Evolutionary conservation across 345 rosid species (phyloP).

Genomic region (Brassica napus): DNA sequence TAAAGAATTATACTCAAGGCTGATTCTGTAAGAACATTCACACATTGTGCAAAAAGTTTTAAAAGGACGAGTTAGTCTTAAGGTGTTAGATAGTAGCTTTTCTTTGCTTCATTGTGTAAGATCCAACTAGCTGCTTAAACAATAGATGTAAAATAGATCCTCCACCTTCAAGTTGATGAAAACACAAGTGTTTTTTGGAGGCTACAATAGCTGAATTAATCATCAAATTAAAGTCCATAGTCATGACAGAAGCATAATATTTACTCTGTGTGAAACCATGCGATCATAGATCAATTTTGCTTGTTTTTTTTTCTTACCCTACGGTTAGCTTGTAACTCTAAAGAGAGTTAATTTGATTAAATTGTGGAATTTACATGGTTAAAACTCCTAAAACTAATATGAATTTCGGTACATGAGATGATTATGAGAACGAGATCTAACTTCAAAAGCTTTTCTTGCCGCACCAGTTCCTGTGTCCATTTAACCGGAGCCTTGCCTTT

Average conservation of each 20-base stretch:
- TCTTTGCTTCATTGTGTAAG: not conserved
- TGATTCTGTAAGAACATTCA: not conserved
- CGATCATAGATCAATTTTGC: not conserved
- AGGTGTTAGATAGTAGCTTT: not conserved
- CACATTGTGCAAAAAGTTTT: not conserved
- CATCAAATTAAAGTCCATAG: not conserved
- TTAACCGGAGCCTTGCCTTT: slow-evolving; percentile 58
- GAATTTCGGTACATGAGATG: not conserved
- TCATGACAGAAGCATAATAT: not conserved
- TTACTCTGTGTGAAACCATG: not conserved
- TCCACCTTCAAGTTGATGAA: not conserved
- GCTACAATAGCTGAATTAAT: not conserved
- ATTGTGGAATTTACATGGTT: slow-evolving; percentile 7
- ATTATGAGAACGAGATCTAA: not conserved
- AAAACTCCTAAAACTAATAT: not conserved
- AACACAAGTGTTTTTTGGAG: not conserved
- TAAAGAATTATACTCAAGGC: not conserved
- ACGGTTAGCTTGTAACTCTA: not conserved
- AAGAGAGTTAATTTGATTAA: not conserved
- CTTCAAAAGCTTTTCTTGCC: slow-evolving; percentile 44
- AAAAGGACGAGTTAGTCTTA: not conserved
- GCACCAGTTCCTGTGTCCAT: slow-evolving; percentile 73
- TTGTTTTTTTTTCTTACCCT: not conserved
- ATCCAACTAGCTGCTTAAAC: not conserved
- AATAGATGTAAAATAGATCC: not conserved